phyloP scores from a whole-genome alignment of 2,329 filamentous ascomycete genomes.

The Juglanconis sp. region DNA sequence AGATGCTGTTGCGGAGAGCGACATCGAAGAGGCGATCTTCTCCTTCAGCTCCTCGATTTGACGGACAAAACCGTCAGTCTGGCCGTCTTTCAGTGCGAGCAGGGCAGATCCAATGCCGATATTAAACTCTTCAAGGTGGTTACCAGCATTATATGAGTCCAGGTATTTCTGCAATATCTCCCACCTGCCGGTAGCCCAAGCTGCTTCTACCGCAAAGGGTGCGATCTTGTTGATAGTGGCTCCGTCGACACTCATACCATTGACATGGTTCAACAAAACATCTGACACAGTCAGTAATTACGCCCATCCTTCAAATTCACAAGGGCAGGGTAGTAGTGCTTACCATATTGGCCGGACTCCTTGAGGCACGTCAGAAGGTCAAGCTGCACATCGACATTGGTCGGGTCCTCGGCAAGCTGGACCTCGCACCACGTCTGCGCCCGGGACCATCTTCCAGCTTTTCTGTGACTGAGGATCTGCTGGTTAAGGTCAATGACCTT shows the following conservation, averaged over 20 bases:
- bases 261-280: conserved; percentile 80
- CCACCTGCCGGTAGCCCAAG: conserved; percentile 87
- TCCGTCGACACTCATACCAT: conserved; percentile 62
- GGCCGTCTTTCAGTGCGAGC: conserved; percentile 53
- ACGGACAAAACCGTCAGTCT: conserved; percentile 49
- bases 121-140: conserved; percentile 68
- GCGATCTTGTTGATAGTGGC: conserved; percentile 61
- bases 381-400: conserved; percentile 73
- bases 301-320: not conserved
- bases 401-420: conserved; percentile 74
- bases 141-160: conserved; percentile 46
- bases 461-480: conserved; percentile 87
- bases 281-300: conserved; percentile 46
- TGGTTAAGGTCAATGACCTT: conserved; percentile 88
- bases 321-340: conserved; percentile 24
- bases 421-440: conserved; percentile 98
- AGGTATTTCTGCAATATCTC: conserved; percentile 68
- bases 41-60: conserved; percentile 65
- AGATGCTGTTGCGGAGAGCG: conserved; percentile 72
- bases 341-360: conserved; percentile 93
- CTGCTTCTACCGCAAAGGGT: conserved; percentile 84
- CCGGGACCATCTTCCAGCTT: conserved; percentile 88
- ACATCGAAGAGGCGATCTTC: conserved; percentile 70
- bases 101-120: conserved; percentile 71
- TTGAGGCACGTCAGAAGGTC: conserved; percentile 85